Evolutionary conservation across 192 early-diverging fungal species (phyloP).

Genomic region (Coemansia sp.): DNA sequence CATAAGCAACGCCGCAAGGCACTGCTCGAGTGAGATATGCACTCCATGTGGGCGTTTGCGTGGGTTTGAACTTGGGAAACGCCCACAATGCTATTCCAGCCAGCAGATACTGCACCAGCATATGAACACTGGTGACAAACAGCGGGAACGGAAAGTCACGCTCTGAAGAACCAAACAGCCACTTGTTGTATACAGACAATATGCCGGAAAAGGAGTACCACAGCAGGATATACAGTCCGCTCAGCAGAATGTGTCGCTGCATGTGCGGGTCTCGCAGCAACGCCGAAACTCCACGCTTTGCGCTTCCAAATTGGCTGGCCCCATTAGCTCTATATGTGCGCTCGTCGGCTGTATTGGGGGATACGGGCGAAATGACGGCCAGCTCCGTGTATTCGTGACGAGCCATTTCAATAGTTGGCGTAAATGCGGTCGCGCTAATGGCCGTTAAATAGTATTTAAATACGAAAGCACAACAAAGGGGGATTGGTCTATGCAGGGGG

Average conservation of each 20-base stretch:
- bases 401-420: conserved; percentile 5
- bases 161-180: conserved; percentile 81
- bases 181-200: conserved; percentile 89
- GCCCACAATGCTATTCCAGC: conserved; percentile 56
- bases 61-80: conserved; percentile 64
- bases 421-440: neutral
- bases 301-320: neutral
- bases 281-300: conserved; percentile 2
- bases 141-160: conserved; percentile 85
- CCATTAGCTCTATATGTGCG: conserved; percentile 7
- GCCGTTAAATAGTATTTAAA: neutral
- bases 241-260: conserved; percentile 35
- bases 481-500: neutral
- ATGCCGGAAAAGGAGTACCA: conserved; percentile 69
- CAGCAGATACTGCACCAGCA: conserved; percentile 77
- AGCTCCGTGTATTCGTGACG: conserved; percentile 48
- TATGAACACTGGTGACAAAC: conserved; percentile 81
- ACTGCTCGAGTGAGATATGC: conserved; percentile 72
- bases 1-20: conserved; percentile 85
- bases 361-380: conserved; percentile 18
- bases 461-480: no score
- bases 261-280: conserved; percentile 28
- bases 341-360: conserved; percentile 8
- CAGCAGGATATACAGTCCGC: conserved; percentile 47
- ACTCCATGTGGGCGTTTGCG: conserved; percentile 49